A percentile compares a stretch with the other conserved stretches of the same genome.
phyloP scores from a whole-genome alignment of 2,329 filamentous ascomycete species.

The Monosporascus ibericus region DNA sequence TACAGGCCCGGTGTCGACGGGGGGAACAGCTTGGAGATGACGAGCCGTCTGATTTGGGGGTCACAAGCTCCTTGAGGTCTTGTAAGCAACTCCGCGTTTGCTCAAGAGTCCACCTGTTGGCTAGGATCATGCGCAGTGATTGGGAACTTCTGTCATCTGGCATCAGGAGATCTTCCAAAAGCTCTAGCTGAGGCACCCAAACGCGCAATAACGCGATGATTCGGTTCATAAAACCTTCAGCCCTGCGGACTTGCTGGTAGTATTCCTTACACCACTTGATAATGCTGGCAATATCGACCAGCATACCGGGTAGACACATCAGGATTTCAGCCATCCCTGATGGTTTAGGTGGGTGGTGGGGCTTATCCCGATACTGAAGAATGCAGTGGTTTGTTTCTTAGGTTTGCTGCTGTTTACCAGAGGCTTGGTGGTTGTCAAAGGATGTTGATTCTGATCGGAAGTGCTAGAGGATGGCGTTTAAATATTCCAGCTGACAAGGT shows the following conservation, averaged over 20 bases:
- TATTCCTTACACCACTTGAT: neutral
- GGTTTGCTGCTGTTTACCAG: neutral
- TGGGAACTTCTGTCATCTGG: neutral
- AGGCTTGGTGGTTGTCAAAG: neutral
- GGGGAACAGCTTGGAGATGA: too few species aligned
- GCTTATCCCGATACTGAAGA: neutral
- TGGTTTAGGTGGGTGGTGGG: neutral
- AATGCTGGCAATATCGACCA: neutral
- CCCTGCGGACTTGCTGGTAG: neutral
- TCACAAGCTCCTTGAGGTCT: neutral
- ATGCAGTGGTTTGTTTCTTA: neutral
- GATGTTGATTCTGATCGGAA: too few species aligned
- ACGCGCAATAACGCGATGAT: neutral
- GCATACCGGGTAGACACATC: neutral
- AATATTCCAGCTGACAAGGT: too few species aligned
- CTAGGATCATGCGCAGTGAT: neutral
- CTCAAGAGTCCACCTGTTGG: neutral
- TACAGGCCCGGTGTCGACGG: neutral
- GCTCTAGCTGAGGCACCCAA: neutral
- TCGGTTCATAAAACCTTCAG: neutral
- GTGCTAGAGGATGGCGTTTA: too few species aligned
- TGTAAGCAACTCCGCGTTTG: neutral
- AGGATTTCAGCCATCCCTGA: neutral
- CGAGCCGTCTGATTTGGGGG: neutral
- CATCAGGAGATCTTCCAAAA: neutral